These are phyloP conservation scores for Epichloe sp. DNA, from an alignment of 2,329 filamentous ascomycete species.

Conservation along the genomic window DNA sequence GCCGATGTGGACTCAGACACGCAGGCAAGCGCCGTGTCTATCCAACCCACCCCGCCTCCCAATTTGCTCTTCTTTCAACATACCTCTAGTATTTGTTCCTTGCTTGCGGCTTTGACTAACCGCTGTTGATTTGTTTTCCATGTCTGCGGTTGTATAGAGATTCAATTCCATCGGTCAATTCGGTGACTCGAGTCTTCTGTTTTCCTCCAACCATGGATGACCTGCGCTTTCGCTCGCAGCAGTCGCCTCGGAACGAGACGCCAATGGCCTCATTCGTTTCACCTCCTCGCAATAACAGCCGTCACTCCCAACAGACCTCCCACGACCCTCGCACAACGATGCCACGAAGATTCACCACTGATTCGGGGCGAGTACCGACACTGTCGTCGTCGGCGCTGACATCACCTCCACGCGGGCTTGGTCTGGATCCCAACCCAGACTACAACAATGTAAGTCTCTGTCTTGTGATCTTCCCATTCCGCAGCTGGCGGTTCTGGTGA, in stretches of 20 bases:
- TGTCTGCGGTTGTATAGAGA: constrained; percentile 22
- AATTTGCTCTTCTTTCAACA: constrained; percentile 16
- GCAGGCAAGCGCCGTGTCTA: constrained; percentile 11
- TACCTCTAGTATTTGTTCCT: constrained; percentile 11
- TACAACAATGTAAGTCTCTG: constrained; percentile 28
- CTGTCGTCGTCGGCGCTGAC: constrained; percentile 44
- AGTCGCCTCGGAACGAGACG: constrained; percentile 64
- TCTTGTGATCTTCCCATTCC: neutral
- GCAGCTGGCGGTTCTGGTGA: neutral
- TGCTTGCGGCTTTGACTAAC: constrained; percentile 16
- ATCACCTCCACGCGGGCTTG: constrained; percentile 33
- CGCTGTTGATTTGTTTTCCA: constrained; percentile 20
- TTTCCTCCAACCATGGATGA: constrained; percentile 49
- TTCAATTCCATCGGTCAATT: constrained; percentile 21
- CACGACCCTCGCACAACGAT: constrained; percentile 65
- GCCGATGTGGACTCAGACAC: constrained; percentile 5
- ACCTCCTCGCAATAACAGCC: constrained; percentile 56
- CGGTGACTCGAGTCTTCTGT: constrained; percentile 27
- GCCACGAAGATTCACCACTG: constrained; percentile 87
- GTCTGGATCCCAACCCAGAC: constrained; percentile 29
- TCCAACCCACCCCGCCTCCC: constrained; percentile 16
- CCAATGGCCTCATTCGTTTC: constrained; percentile 63
- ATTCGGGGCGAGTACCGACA: constrained; percentile 71
- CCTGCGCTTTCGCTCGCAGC: constrained; percentile 63
- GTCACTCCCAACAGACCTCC: constrained; percentile 37